phyloP scores from a whole-genome alignment of 768 basidiomycete genomes.

The Crassisporium funariophilum region DNA sequence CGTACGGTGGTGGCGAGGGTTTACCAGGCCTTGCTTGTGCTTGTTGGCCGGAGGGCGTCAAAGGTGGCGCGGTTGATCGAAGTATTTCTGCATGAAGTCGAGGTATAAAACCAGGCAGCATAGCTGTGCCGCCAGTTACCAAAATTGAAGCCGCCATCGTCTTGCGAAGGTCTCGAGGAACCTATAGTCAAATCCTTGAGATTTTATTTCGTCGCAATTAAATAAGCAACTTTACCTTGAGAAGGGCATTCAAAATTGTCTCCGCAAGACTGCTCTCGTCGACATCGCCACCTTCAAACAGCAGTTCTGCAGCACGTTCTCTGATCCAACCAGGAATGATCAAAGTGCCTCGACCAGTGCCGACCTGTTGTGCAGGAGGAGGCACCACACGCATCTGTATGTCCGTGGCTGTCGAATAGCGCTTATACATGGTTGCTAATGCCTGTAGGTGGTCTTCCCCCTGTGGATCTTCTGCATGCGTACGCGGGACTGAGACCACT shows the following conservation, averaged over 20 bases:
- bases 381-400: slow-evolving; percentile 70
- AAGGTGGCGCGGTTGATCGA: slow-evolving; percentile 31
- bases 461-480: slow-evolving; percentile 27
- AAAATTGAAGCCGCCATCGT: slow-evolving; percentile 84
- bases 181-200: slow-evolving; percentile 47
- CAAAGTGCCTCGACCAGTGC: slow-evolving; percentile 76
- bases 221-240: slow-evolving; percentile 59
- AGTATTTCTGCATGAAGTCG: slow-evolving; percentile 82
- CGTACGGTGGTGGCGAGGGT: slow-evolving; percentile 54
- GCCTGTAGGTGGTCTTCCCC: slow-evolving; percentile 62
- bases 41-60: slow-evolving; percentile 34
- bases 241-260: slow-evolving; percentile 72
- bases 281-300: slow-evolving; percentile 89
- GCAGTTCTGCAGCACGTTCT: slow-evolving; percentile 86
- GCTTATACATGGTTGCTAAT: slow-evolving; percentile 68
- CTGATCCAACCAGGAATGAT: slow-evolving; percentile 94
- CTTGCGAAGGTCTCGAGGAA: slow-evolving; percentile 87
- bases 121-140: slow-evolving; percentile 85
- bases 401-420: slow-evolving; percentile 78
- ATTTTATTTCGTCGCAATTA: not conserved
- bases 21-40: slow-evolving; percentile 39
- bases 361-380: slow-evolving; percentile 63
- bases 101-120: slow-evolving; percentile 91
- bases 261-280: slow-evolving; percentile 87
- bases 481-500: slow-evolving; percentile 43